phyloP scores from a whole-genome alignment of 2,329 filamentous ascomycete genomes.

The Phyllachora maydis region DNA sequence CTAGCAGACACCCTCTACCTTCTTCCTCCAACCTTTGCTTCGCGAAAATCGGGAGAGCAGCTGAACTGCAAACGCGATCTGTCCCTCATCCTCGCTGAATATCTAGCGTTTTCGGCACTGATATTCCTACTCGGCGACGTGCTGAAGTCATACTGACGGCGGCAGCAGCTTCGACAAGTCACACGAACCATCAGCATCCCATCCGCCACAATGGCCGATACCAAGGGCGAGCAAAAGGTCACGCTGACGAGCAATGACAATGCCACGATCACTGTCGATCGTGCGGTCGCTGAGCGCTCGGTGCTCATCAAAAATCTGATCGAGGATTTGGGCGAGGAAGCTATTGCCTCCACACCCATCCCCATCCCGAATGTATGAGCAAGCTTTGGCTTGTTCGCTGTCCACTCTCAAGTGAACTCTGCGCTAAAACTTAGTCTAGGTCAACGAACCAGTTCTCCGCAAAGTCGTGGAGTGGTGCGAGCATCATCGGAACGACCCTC shows the following conservation, averaged over 20 bases:
- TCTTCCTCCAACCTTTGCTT: no score
- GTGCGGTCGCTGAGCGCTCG: conserved; percentile 71
- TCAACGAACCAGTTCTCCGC: conserved; percentile 80
- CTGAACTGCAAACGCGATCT: no score
- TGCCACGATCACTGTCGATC: conserved; percentile 35
- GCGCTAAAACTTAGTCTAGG: no score
- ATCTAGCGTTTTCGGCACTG: no score
- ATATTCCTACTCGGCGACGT: no score
- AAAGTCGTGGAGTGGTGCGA: conserved; percentile 98
- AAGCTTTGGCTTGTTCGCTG: no score
- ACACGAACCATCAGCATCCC: conserved; percentile 2
- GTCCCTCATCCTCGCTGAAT: no score
- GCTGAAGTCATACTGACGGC: no score
- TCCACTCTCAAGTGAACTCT: no score
- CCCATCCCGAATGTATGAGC: conserved; percentile 83
- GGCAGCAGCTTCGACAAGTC: no score
- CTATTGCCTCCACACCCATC: conserved; percentile 42
- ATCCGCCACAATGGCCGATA: conserved; percentile 9
- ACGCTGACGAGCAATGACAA: conserved; percentile 30
- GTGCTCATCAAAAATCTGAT: conserved; percentile 97
- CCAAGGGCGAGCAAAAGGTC: conserved; percentile 16
- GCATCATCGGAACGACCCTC: conserved; percentile 79
- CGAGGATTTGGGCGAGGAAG: conserved; percentile 63
- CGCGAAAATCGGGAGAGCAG: no score
- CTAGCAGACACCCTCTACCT: no score